Evolutionary conservation across 176 grass and related monocot species (phyloP), one percentile per base, ranked within the genome.

Genomic region (Cenchrus fungigraminus): DNA sequence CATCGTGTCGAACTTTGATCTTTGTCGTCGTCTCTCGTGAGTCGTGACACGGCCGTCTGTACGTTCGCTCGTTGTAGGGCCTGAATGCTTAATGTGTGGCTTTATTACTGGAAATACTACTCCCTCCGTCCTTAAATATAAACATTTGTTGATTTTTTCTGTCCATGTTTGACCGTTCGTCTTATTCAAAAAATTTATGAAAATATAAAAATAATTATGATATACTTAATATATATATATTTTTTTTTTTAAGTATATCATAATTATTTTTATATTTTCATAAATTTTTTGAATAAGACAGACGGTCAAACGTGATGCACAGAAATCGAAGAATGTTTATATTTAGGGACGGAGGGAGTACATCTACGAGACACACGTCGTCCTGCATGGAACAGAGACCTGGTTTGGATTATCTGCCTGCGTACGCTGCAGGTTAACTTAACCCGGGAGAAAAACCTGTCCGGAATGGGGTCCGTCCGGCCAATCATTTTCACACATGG

Each of bases 401-500:
- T 68, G 54, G 16, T 69, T 76, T 82, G 86, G 86, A 60, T 82
- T 50, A 81, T 59, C 16, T 32, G 60, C 19, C 31, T 1, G 16
- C 17, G 25, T 42, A 40, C 37, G 59, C 59, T 4, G 28, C 22
- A 13, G 69, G 20, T 72, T 72, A 72, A 72, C 47, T 72, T 50
- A 50, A 52, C 29, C 9, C 1, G 7, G 6, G 44, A 43, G 55
- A 28, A 82, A 81, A 43, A 17, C 4, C 31, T 67, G 78, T 59
- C 60, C 3, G 28, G 6, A 22, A 75, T 54, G 40, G 69, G 16
- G 54, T 14, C 25, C 64, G 78, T 55, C 46, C 2, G 50, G 19
- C 40, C 28, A 82, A 87, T 68, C 61, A 75, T 76, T 49, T 61
- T 15, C 15, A 53, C 68, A 34, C 68, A 57, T 43, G 77, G 77